Conservation (phyloP, 306 rosid genomes). For the Prunus mume region DNA sequence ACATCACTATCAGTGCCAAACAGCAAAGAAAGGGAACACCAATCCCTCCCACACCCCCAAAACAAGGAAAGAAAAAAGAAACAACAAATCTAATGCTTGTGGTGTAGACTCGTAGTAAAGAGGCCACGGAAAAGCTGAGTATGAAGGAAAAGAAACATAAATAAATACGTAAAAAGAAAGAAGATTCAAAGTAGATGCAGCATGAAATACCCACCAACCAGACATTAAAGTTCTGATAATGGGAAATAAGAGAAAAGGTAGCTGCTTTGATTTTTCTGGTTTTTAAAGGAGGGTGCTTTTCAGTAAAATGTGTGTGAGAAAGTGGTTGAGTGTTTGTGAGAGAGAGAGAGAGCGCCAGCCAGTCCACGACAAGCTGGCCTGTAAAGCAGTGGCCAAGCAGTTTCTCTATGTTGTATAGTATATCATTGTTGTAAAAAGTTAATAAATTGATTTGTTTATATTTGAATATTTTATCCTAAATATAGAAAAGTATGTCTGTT, state of each 20-base stretch:
- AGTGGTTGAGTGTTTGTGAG: not conserved
- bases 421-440: not conserved
- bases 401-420: not conserved
- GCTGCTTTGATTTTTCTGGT: conserved; percentile 1
- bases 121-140: not conserved
- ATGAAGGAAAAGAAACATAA: not conserved
- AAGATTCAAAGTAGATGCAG: conserved; percentile 32
- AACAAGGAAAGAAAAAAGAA: not conserved
- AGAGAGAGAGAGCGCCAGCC: conserved; percentile 8
- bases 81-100: not conserved
- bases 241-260: conserved; percentile 4
- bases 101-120: not conserved
- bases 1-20: conserved; percentile 22
- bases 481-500: not conserved
- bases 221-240: conserved; percentile 3
- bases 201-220: conserved; percentile 7
- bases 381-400: conserved; percentile 12
- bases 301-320: not conserved
- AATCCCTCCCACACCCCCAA: not conserved
- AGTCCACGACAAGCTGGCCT: conserved; percentile 40
- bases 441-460: not conserved
- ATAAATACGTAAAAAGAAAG: conserved; percentile 11
- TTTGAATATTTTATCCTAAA: not conserved
- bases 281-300: conserved; percentile 14
- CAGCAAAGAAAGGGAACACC: conserved; percentile 1